A percentile compares a stretch with the other conserved stretches of the same genome.
These are phyloP conservation scores for Craspedostauros australis DNA, from an alignment of 108 stramenopile species.

Conservation along the genomic window DNA sequence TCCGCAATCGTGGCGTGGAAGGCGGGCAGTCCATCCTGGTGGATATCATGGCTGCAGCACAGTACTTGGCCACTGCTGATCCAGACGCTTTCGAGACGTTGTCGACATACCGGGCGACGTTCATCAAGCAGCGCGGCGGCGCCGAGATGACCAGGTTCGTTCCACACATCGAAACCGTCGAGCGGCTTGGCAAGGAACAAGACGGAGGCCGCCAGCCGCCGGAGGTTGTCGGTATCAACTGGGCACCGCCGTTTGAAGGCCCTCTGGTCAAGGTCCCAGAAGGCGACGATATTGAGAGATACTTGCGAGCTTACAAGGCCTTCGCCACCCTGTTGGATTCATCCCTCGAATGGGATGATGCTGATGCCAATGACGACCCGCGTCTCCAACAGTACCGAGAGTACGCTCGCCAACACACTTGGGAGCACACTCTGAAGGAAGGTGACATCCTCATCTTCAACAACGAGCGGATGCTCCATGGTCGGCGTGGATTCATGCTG, in stretches of 20 bases:
- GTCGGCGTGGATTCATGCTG: slow-evolving; percentile 47
- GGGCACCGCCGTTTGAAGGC: slow-evolving; percentile 82
- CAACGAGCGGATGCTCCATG: slow-evolving; percentile 78
- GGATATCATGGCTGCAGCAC: slow-evolving; percentile 77
- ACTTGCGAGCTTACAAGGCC: slow-evolving; percentile 60
- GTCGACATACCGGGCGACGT: slow-evolving; percentile 47
- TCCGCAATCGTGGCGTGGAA: slow-evolving; percentile 22
- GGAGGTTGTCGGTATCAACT: slow-evolving; percentile 63
- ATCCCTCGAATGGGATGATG: not conserved
- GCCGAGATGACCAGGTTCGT: slow-evolving; percentile 68
- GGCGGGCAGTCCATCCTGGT: slow-evolving; percentile 68
- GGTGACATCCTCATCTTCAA: slow-evolving; percentile 75
- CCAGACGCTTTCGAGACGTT: slow-evolving; percentile 60
- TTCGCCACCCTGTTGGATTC: slow-evolving; percentile 56
- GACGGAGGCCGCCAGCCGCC: too few species aligned
- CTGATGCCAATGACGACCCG: not conserved
- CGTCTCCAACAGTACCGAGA: not conserved
- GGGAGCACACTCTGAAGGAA: slow-evolving; percentile 39
- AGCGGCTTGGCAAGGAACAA: slow-evolving; percentile 7
- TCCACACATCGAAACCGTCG: slow-evolving; percentile 56
- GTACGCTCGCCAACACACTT: slow-evolving; percentile 57
- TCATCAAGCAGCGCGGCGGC: slow-evolving; percentile 66
- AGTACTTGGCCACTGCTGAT: slow-evolving; percentile 41
- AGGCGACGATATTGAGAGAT: slow-evolving; percentile 35
- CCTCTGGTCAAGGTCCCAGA: slow-evolving; percentile 39